phyloP scores from a whole-genome alignment of 495 filamentous ascomycete genomes.

The Penicillium arizonense region DNA sequence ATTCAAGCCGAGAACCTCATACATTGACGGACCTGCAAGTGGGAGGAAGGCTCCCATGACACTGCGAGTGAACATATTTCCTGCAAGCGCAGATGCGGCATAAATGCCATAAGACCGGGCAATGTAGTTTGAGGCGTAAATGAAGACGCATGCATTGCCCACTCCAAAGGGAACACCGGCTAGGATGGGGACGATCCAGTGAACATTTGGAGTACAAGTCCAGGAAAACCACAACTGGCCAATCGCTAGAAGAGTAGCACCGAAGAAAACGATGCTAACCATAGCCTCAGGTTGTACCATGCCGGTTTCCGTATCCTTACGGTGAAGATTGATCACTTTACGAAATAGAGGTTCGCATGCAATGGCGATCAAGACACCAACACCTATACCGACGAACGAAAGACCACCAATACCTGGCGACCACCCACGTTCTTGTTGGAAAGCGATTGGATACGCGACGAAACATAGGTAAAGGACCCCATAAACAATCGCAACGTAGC shows the following conservation, averaged over 20 bases:
- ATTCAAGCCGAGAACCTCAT: conserved; percentile 59
- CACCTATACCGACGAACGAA: conserved; percentile 69
- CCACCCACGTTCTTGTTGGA: conserved; percentile 69
- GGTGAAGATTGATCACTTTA: conserved; percentile 16
- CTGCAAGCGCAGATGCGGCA: conserved; percentile 70
- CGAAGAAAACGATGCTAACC: conserved; percentile 66
- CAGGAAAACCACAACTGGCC: conserved; percentile 76
- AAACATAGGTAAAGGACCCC: conserved; percentile 82
- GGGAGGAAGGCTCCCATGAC: conserved; percentile 69
- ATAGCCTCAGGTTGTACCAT: conserved; percentile 67
- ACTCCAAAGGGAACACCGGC: conserved; percentile 73
- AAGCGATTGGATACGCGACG: conserved; percentile 75
- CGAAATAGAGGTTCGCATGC: conserved; percentile 64
- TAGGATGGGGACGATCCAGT: conserved; percentile 71
- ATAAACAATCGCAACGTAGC: conserved; percentile 63
- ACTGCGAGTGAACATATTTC: conserved; percentile 64
- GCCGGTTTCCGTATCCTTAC: conserved; percentile 59
- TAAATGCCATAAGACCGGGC: conserved; percentile 73
- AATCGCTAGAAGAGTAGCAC: conserved; percentile 59
- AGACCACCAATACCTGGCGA: conserved; percentile 62
- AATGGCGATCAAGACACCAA: conserved; percentile 64
- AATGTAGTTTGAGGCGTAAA: conserved; percentile 74
- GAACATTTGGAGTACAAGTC: conserved; percentile 70
- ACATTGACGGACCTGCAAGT: conserved; percentile 72
- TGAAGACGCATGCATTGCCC: conserved; percentile 73